Conservation (phyloP, 139 green algal species). For the Ettlia oleoabundans region DNA sequence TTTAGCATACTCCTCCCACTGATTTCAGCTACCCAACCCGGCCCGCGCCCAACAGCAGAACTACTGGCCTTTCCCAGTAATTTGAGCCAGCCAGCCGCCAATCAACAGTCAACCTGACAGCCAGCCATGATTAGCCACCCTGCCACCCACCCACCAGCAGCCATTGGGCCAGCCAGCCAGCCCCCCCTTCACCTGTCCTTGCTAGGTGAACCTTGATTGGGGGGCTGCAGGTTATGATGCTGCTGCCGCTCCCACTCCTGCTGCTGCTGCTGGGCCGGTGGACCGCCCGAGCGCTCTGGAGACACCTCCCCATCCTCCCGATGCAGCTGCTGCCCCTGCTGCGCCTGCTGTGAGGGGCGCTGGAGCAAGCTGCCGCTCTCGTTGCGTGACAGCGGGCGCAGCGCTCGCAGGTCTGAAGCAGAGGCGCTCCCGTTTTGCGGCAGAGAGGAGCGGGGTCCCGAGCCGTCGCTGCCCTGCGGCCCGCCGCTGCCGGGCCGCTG, state of each 20-base stretch:
- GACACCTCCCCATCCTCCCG: slow-evolving; percentile 24
- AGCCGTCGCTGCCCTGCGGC: slow-evolving; percentile 26
- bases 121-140: no score
- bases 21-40: no score
- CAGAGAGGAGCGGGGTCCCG: neutral
- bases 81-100: no score
- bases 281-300: neutral
- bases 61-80: no score
- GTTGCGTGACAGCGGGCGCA: slow-evolving; percentile 9
- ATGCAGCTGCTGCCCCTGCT: neutral
- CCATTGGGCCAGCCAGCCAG: no score
- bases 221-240: neutral
- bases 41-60: no score
- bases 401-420: neutral
- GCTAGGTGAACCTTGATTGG: neutral
- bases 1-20: no score
- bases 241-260: neutral
- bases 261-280: slow-evolving; percentile 1
- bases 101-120: no score
- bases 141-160: no score
- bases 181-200: no score
- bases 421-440: neutral
- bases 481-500: neutral
- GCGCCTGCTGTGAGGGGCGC: neutral
- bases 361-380: slow-evolving; percentile 29